phyloP scores from a whole-genome alignment of 805 yeast genomes.

The Hemisphaericaspora nanyangensis region DNA sequence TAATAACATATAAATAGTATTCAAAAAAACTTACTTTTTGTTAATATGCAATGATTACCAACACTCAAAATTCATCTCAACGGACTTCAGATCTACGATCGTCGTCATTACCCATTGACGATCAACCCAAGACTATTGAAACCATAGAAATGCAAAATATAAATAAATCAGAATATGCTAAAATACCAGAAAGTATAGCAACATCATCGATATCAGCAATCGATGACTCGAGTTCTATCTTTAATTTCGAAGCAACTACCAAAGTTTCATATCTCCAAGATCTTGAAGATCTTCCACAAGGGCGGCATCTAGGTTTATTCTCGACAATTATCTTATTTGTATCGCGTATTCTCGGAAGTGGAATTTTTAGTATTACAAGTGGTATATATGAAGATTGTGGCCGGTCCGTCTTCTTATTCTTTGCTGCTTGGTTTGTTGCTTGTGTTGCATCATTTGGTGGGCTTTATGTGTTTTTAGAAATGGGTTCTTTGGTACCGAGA shows the following conservation, averaged over 20 bases:
- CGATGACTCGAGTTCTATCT: not conserved
- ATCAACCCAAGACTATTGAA: too few relatives aligned
- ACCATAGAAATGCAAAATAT: constrained; percentile 8
- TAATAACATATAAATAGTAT: too few relatives aligned
- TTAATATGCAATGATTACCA: too few relatives aligned
- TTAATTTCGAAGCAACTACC: not conserved
- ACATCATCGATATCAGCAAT: not conserved
- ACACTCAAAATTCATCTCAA: too few relatives aligned
- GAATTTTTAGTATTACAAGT: constrained; percentile 71
- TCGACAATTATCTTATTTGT: constrained; percentile 62
- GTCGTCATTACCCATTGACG: too few relatives aligned
- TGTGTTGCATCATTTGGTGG: constrained; percentile 65
- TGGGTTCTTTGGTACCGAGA: constrained; percentile 68
- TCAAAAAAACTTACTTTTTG: too few relatives aligned
- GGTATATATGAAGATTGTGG: constrained; percentile 66
- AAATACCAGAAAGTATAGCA: constrained; percentile 3
- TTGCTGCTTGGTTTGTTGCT: constrained; percentile 60
- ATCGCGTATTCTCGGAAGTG: constrained; percentile 72
- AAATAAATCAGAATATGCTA: constrained; percentile 8
- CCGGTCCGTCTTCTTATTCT: constrained; percentile 58
- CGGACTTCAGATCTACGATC: too few relatives aligned
- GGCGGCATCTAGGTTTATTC: constrained; percentile 67
- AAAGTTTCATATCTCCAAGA: constrained; percentile 22
- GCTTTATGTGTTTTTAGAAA: constrained; percentile 59
- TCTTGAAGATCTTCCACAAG: constrained; percentile 61